These are phyloP conservation scores for Myxozyma sirexii DNA, from an alignment of 805 yeast species.

Conservation along the genomic window DNA sequence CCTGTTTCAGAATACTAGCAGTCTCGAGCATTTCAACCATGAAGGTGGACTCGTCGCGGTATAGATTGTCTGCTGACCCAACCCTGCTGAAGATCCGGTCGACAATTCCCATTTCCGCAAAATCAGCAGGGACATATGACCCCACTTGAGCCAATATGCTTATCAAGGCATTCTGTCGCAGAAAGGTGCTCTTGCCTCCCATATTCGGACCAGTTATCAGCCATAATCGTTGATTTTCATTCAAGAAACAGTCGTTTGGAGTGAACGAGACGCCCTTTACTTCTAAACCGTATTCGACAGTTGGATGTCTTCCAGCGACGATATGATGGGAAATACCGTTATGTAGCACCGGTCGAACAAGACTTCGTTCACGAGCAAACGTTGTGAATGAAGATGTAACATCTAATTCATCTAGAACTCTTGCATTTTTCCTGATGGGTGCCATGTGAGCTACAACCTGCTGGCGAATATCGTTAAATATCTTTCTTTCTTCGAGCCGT, in stretches of 20 bases:
- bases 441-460: constrained; percentile 20
- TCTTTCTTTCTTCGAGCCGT: constrained; percentile 44
- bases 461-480: constrained; percentile 22
- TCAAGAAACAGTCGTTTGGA: constrained; percentile 48
- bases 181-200: constrained; percentile 82
- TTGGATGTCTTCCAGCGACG: constrained; percentile 74
- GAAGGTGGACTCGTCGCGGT: constrained; percentile 80
- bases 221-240: constrained; percentile 28
- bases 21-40: constrained; percentile 94
- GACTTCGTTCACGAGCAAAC: constrained; percentile 66
- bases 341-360: constrained; percentile 67
- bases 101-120: constrained; percentile 68
- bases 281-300: constrained; percentile 76
- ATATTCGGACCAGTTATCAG: constrained; percentile 45
- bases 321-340: constrained; percentile 46
- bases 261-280: constrained; percentile 53
- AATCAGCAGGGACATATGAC: constrained; percentile 66
- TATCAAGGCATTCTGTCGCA: constrained; percentile 71
- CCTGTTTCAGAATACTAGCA: constrained; percentile 63
- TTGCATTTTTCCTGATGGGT: constrained; percentile 52
- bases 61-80: constrained; percentile 77
- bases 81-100: constrained; percentile 74
- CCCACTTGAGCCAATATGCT: constrained; percentile 76
- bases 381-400: constrained; percentile 70
- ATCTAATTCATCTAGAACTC: constrained; percentile 67